Base-by-base conservation (phyloP, 768 basidiomycete species). In the Suillus americanus region DNA sequence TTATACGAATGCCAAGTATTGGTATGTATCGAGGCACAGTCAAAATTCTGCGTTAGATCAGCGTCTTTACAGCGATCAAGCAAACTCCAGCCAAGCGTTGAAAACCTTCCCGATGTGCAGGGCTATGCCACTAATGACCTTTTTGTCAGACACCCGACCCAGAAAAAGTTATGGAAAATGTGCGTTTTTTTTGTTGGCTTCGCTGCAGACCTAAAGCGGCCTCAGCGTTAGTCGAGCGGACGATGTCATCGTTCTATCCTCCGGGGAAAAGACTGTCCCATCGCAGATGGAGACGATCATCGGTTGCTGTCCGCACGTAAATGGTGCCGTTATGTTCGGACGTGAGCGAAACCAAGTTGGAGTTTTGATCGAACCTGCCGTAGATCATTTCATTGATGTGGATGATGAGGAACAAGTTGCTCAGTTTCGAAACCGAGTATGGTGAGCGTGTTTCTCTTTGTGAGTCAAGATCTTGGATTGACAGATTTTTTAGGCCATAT, bases 121-220 rank as follows among this genome's bases (percentile, higher is more conserved):
- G 81, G 81, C 14, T 82, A 81, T 63, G 79, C 78, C 2, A 81
- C 78, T 2, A 76, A 75, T 2, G 82, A 82, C 71, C 65, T 84
- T 6, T 80, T 79, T 65, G 64, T 76, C 23, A 73, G 68, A 28
- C 83, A 84, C 67, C 82, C 83, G 1, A 78, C 78, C 2, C 77
- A 76, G 30, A 45, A 66, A 72, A 1, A 67, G 70, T 28, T 79
- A 35, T 85, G 80, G 79, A 80, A 76, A 67, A 74, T 82, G 80
- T 81, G 60, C 12, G 65, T 38, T 16, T 30, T 10, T 28, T 5
- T 9, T 9, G 20, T 3, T 1, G 16, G 20, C 4, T 53, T 30
- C 5, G 25, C 25, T 28, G 48, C 25, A 28, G 9, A 30, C 30
- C 10, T 54, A 33, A 35, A 53, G 6, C 23, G 6, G 10, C 23